Percentiles rank a stretch among this genome's conserved stretches.
Conservation (phyloP, 345 rosid genomes). For the Citrus cavaleriei region DNA sequence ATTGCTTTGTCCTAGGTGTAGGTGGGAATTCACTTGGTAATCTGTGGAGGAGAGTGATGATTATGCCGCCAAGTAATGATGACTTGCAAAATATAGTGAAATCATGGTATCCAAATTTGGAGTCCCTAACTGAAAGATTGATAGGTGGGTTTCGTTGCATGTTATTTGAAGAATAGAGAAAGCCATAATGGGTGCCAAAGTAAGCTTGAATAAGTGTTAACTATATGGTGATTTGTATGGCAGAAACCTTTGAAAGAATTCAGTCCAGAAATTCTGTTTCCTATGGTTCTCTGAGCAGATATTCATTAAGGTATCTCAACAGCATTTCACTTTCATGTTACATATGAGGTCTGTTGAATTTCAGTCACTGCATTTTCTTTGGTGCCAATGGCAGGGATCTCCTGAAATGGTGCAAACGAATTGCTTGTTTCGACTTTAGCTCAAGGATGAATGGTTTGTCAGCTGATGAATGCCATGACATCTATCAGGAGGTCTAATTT, state of each 20-base stretch:
- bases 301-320: constrained; percentile 61
- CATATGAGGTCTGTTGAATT: neutral
- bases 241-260: constrained; percentile 68
- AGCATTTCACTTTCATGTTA: neutral
- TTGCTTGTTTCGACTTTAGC: constrained; percentile 36
- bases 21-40: constrained; percentile 64
- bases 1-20: constrained; percentile 20
- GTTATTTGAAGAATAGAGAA: neutral
- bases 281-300: constrained; percentile 41
- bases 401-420: constrained; percentile 90
- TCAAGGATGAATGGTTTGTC: constrained; percentile 29
- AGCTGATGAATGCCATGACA: constrained; percentile 40
- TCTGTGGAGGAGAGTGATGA: constrained; percentile 86
- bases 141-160: constrained; percentile 51
- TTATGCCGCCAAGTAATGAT: constrained; percentile 54
- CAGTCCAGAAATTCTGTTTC: constrained; percentile 33
- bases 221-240: constrained; percentile 18
- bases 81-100: constrained; percentile 59
- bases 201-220: constrained; percentile 11
- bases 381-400: constrained; percentile 69
- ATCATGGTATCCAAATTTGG: constrained; percentile 67
- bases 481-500: constrained; percentile 72
- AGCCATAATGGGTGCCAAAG: neutral
- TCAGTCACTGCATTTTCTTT: constrained; percentile 15
- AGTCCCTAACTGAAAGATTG: constrained; percentile 51